Conservation (phyloP, 805 yeast genomes). For the Candida endomychidarum region DNA sequence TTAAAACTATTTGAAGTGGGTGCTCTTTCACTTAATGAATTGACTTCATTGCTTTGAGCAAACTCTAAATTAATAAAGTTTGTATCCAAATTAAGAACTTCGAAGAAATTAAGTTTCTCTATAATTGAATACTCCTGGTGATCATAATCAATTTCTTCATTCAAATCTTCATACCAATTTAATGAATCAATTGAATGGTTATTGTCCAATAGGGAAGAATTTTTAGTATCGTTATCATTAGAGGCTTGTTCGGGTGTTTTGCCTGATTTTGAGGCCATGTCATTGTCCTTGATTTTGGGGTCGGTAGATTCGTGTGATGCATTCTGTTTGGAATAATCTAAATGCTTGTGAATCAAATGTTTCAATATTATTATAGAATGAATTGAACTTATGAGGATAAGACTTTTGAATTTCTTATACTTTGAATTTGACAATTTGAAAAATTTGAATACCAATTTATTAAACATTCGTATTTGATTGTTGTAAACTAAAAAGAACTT, state of each 20-base stretch:
- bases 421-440: slow-evolving; percentile 11
- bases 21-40: not conserved
- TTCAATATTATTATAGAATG: slow-evolving; percentile 33
- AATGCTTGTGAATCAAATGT: slow-evolving; percentile 23
- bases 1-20: slow-evolving; percentile 24
- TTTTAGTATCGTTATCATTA: not conserved
- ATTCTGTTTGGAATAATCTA: not conserved
- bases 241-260: not conserved
- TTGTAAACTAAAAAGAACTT: slow-evolving; percentile 17
- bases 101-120: slow-evolving; percentile 23
- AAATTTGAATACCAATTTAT: slow-evolving; percentile 25
- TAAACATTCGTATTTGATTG: slow-evolving; percentile 34
- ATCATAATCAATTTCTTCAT: slow-evolving; percentile 15
- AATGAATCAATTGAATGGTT: slow-evolving; percentile 10
- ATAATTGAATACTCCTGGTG: slow-evolving; percentile 9
- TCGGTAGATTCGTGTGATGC: not conserved
- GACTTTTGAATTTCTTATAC: slow-evolving; percentile 18
- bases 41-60: slow-evolving; percentile 13
- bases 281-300: too few species aligned
- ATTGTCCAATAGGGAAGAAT: not conserved
- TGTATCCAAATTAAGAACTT: slow-evolving; percentile 21
- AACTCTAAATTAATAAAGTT: slow-evolving; percentile 24
- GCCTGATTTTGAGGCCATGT: too few species aligned
- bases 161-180: slow-evolving; percentile 15
- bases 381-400: slow-evolving; percentile 26